These are phyloP conservation scores for Salix koriyanagi DNA, from an alignment of 345 rosid genomes.

Conservation along the genomic window DNA sequence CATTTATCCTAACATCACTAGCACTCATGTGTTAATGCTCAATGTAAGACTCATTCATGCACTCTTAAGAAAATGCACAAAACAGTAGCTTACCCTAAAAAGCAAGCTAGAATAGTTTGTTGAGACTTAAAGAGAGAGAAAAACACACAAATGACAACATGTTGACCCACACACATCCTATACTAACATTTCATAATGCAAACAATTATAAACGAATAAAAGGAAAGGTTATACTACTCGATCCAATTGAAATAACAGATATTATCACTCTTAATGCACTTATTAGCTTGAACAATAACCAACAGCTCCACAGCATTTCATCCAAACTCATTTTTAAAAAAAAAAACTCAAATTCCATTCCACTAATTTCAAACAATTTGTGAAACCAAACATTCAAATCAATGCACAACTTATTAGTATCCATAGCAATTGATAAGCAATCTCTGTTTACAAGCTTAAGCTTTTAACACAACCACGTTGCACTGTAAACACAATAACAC, in stretches of 20 bases:
- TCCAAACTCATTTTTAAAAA: no score
- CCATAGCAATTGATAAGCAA: neutral
- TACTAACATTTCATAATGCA: neutral
- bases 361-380: neutral
- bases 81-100: neutral
- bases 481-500: neutral
- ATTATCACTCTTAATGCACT: neutral
- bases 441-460: neutral
- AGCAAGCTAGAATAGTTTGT: neutral
- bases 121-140: neutral
- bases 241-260: no score
- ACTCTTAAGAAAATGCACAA: neutral
- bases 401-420: neutral
- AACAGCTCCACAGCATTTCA: neutral
- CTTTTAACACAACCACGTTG: neutral
- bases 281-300: neutral
- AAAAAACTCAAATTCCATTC: neutral
- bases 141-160: neutral
- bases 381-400: neutral
- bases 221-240: no score
- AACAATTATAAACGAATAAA: neutral
- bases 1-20: neutral
- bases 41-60: neutral
- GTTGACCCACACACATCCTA: neutral
- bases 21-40: neutral